Evolutionary conservation across 805 yeast genomes (phyloP).

Genomic region (Yarrowia keelungensis): DNA sequence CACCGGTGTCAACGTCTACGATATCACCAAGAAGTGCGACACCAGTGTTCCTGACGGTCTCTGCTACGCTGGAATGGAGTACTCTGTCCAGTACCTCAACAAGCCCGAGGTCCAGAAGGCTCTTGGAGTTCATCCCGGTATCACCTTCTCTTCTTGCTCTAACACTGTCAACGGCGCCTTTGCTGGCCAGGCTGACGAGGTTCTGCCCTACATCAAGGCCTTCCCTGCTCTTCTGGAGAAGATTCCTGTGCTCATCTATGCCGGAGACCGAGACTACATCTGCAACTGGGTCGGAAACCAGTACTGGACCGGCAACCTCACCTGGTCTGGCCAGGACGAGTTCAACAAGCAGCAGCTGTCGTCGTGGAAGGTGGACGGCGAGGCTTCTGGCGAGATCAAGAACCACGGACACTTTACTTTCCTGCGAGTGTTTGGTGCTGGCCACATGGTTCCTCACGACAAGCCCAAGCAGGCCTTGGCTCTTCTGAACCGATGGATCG

Average conservation of each 20-base stretch:
- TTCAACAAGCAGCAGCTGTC: constrained; percentile 59
- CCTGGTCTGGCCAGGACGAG: constrained; percentile 64
- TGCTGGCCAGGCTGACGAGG: constrained; percentile 57
- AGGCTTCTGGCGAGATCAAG: constrained; percentile 70
- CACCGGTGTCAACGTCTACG: constrained; percentile 13
- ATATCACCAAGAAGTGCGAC: constrained; percentile 23
- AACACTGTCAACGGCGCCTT: neutral
- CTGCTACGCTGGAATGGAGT: constrained; percentile 17
- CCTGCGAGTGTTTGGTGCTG: constrained; percentile 79
- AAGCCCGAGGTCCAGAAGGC: constrained; percentile 18
- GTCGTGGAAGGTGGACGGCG: constrained; percentile 49
- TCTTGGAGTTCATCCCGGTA: constrained; percentile 15
- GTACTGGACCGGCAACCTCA: constrained; percentile 78
- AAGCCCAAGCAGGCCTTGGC: constrained; percentile 58
- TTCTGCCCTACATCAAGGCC: constrained; percentile 63
- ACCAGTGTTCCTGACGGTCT: neutral
- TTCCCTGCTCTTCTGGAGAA: constrained; percentile 66
- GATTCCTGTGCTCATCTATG: constrained; percentile 83
- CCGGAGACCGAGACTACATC: constrained; percentile 91
- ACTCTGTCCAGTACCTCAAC: constrained; percentile 10
- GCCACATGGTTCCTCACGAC: constrained; percentile 92
- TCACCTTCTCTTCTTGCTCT: constrained; percentile 4
- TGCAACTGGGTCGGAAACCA: constrained; percentile 93
- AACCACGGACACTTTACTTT: constrained; percentile 74
- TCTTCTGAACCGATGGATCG: constrained; percentile 18